Base-by-base conservation (phyloP, 2,329 filamentous ascomycete species). In the Phialemoniopsis sp. region DNA sequence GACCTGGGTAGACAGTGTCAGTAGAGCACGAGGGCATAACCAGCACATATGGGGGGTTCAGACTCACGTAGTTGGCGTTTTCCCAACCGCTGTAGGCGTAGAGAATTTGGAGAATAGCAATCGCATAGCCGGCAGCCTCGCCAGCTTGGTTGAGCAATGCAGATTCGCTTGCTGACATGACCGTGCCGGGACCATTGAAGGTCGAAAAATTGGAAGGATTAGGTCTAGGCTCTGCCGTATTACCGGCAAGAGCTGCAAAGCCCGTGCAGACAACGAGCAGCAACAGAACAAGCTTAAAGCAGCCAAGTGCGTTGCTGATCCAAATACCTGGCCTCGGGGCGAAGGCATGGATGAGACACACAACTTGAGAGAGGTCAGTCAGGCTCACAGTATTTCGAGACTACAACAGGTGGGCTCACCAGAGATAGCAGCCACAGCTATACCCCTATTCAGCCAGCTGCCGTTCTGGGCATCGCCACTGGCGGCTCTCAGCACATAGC, bases 1-100 rank as follows among this genome's bases (percentile, higher is more conserved):
- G 21, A 65, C 60, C 45, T 51, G 15, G 6, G 7, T 15, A 36
- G 19, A 13, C 19, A 12, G 7, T 18, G n/a, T 37, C 4, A 37
- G 29, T 18, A n/a, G 13, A 34, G n/a, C 26, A 10, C 21, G 21
- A 26, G 3, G 13, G 32, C 34, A 34, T 35, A 13, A 13, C 5
- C 14, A 4, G 10, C 7, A 15, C 13, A 19, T 15, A 19, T n/a
- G 12, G 13, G 6, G 21, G 21, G 21, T 26, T 6, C 13, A 6
- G 10, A 34, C 46, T 17, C 33, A 53, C 53, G 41, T 63, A 65
- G 16, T 63, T 63, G 17, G 62, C 59, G 39, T 64, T 64, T 44
- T 65, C 62, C 60, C 61, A 65, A 4, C 62, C 62, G 30, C 57
- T 56, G 38, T 61, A 65, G 7, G 60, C 47, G 40, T 62, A 65